Evolutionary conservation across 2,329 filamentous ascomycete species (phyloP), one percentile per base, ranked within the genome.

Genomic region (Sarocladium kiliense): DNA sequence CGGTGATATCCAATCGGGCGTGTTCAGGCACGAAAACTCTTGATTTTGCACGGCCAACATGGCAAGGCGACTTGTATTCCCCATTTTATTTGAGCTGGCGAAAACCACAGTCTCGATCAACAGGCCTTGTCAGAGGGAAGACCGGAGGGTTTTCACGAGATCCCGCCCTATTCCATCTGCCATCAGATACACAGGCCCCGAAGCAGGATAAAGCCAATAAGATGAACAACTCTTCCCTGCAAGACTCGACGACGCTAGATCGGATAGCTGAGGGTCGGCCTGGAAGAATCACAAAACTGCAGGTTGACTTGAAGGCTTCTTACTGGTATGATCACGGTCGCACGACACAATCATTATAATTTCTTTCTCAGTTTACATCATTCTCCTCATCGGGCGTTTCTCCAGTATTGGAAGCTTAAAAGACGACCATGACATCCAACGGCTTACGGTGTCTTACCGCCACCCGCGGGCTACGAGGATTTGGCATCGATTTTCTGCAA

Each of bases 201-300:
- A 12, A 12, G 45, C 45, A 18, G 25, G 3, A 7, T 23, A 21
- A 30, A 23, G 11, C 10, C n/a, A 44, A 44, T 18, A 44, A 7
- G 39, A 11, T 3, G 18, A 44, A 44, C 14, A 21, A 14, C 12
- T 18, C 39, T 18, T 18, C 36, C 12, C 39, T 44, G 19, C 50
- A 34, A 39, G 50, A 36, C 50, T 53, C 50, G 50, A 53, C 50
- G 50, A 53, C 50, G 50, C 50, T 53, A 53, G 32, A 27, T 26
- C 23, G 21, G 23, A 41, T 41, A 53, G 50, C 50, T 41, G 50
- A 53, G 50, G 34, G 50, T 34, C 16, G 27, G 21, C 47, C 25
- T 51, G 30, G 47, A 21, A 16, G 12, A 21, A 23, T 36, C 7
- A 21, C 12, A 16, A 21, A 6, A 10, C 30, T 36, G 30, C 27